Base-by-base conservation (phyloP, 148 eudicot species). In the Chenopodium formosanum region DNA sequence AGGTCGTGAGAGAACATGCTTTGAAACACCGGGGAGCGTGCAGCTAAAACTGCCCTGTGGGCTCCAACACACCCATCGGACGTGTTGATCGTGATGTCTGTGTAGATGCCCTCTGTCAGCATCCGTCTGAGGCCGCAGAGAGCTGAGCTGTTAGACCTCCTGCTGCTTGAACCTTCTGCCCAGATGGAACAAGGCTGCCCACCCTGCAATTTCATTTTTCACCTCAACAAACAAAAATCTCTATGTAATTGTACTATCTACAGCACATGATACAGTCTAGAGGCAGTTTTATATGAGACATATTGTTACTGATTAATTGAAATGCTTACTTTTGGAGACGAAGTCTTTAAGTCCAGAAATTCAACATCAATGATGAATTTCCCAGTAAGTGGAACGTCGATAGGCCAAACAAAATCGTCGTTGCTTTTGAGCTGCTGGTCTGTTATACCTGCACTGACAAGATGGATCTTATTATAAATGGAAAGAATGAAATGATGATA, bases 1-100 rank as follows among this genome's bases (percentile, higher is more conserved):
- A 95, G 95, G 85, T 96, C 81, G 81, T 92, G 93, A 2, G 91
- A 90, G 83, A 96, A 96, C 98, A 96, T 96, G 92, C 86, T 89
- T 44, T 86, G 89, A 79, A 96, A 94, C 4, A 94, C 98, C 4
- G 98, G 94, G 3, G 99, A 96, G 0, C 97, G 83, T 47, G 98
- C 82, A 9, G 95, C 98, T 11, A 96, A 91, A 74, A 96, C 86
- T 4, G 99, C 97, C 1, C 98, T 93, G 82, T 96, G 99, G 32
- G 98, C 98, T 65, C 88, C 82, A 13, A 91, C 79, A 83, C 85
- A 85, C 10, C 98, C 94, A n/a, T 89, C 86, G 0, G 93, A 86
- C 19, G 97, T 91, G 72, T 89, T 87, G 84, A 96, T 96, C 23
- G 80, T 80, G 46, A 92, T 88, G 82, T 96, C 98, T 0, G 99